Evolutionary conservation across 2,329 filamentous ascomycete species (phyloP), one percentile per base, ranked within the genome.

Genomic region (Pestalotiopsis sp.): DNA sequence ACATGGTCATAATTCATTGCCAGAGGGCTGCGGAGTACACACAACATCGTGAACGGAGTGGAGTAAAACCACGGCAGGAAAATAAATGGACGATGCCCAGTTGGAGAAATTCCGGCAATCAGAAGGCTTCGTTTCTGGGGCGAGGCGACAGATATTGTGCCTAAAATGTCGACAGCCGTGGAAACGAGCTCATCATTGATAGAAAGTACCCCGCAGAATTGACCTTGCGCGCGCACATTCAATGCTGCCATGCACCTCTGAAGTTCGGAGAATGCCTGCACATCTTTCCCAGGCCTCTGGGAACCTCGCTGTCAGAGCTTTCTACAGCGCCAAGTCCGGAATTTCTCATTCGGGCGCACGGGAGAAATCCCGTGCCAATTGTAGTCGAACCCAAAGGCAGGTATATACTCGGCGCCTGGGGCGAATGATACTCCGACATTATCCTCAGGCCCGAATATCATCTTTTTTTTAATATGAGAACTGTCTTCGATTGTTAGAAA

Each of bases 71-170:
- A 63, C 31, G 25, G 39, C 49, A 36, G 13, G 20, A 14, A 36
- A 36, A 36, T 36, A 9, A 49, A 11, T 57, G 49, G 14, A 55
- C 45, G 45, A n/a, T 39, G 49, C 7, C n/a, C 14, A 9, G 25
- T 41, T 49, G 5, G 25, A 17, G 38, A 52, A 66, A 27, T 66
- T 66, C 64, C 64, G 64, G 64, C 64, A 66, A 66, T 66, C 64
- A 66, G 64, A 14, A 58, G 7, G 45, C 64, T 5, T 25, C 20
- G 20, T 38, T 57, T 58, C 45, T 13, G 64, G 17, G 36, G n/a
- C 39, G n/a, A n/a, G 36, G 23, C 41, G 13, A 36, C 12, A 66
- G 6, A 27, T 20, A 59, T 66, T 60, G 36, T 66, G 64, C 36
- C 64, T 66, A 66, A 59, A 36, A 36, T 36, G 31, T 66, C 20